Percentiles rank a stretch among this genome's conserved stretches.
Evolutionary conservation across 2,329 filamentous ascomycete genomes (phyloP).

Genomic region (Rhinocladiella similis): DNA sequence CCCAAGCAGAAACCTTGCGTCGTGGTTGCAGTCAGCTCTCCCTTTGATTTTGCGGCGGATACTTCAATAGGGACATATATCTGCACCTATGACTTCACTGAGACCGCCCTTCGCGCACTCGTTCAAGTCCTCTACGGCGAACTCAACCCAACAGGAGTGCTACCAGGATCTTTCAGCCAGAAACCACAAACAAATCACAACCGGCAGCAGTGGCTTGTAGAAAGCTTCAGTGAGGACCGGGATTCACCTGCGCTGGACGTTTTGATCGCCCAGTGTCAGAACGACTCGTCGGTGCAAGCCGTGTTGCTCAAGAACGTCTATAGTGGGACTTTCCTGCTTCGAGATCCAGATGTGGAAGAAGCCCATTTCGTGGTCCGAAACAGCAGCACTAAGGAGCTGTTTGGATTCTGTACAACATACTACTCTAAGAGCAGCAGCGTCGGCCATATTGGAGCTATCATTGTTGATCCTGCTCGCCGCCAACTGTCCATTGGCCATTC

Average conservation of each 20-base stretch:
- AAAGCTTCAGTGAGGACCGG: slow-evolving; percentile 77
- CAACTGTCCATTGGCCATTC: slow-evolving; percentile 90
- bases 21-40: slow-evolving; percentile 89
- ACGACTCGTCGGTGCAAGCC: slow-evolving; percentile 47
- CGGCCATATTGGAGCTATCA: slow-evolving; percentile 79
- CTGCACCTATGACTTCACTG: slow-evolving; percentile 95
- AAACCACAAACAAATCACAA: slow-evolving; percentile 74
- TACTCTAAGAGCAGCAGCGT: slow-evolving; percentile 68
- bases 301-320: slow-evolving; percentile 61
- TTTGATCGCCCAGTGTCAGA: slow-evolving; percentile 70
- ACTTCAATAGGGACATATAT: slow-evolving; percentile 87
- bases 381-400: slow-evolving; percentile 85
- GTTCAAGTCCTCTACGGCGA: slow-evolving; percentile 84
- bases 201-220: slow-evolving; percentile 93
- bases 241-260: slow-evolving; percentile 73
- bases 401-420: slow-evolving; percentile 90
- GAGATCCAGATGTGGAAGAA: slow-evolving; percentile 70
- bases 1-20: slow-evolving; percentile 75
- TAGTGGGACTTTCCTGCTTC: slow-evolving; percentile 74
- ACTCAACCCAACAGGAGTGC: slow-evolving; percentile 54
- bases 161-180: slow-evolving; percentile 74
- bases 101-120: slow-evolving; percentile 81
- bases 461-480: slow-evolving; percentile 82
- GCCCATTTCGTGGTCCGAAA: slow-evolving; percentile 91
- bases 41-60: slow-evolving; percentile 95